Conservation (phyloP, 2,329 filamentous ascomycete species). For the Zymoseptoria crescenta region DNA sequence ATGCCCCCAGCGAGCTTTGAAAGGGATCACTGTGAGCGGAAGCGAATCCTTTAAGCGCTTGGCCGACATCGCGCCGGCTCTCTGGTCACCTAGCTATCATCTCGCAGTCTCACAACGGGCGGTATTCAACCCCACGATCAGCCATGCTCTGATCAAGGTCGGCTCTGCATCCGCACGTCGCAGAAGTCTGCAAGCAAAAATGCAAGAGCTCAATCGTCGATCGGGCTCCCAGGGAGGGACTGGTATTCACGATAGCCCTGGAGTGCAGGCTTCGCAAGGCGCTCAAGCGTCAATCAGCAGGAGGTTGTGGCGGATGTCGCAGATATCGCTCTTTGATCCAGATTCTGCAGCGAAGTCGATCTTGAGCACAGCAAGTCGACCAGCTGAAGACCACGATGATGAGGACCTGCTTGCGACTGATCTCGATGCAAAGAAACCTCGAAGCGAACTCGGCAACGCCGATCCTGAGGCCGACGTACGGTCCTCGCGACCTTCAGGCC, state of each 20-base stretch:
- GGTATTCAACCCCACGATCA: conserved; percentile 33
- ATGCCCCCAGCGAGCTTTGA: conserved; percentile 16
- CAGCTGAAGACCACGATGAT: neutral
- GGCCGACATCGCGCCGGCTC: conserved; percentile 31
- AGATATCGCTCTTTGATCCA: neutral
- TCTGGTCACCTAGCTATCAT: conserved; percentile 35
- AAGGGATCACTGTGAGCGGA: conserved; percentile 26
- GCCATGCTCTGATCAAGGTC: conserved; percentile 24
- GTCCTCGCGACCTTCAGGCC: neutral
- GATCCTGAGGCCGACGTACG: neutral
- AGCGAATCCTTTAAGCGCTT: conserved; percentile 30
- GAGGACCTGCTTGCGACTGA: neutral
- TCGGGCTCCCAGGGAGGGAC: neutral
- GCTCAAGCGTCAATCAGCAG: neutral
- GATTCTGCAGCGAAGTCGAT: neutral
- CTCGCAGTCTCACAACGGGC: conserved; percentile 24
- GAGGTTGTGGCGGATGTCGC: conserved; percentile 4
- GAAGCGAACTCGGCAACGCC: neutral
- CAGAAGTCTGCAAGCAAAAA: conserved; percentile 5
- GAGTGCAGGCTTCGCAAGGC: neutral
- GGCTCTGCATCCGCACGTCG: conserved; percentile 6
- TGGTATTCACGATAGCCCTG: neutral
- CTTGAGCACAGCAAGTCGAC: neutral
- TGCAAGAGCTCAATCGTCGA: conserved; percentile 10
- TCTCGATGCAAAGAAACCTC: neutral